These are phyloP conservation scores for Thalassiosira profunda DNA, from an alignment of 108 stramenopile species.

Conservation along the genomic window DNA sequence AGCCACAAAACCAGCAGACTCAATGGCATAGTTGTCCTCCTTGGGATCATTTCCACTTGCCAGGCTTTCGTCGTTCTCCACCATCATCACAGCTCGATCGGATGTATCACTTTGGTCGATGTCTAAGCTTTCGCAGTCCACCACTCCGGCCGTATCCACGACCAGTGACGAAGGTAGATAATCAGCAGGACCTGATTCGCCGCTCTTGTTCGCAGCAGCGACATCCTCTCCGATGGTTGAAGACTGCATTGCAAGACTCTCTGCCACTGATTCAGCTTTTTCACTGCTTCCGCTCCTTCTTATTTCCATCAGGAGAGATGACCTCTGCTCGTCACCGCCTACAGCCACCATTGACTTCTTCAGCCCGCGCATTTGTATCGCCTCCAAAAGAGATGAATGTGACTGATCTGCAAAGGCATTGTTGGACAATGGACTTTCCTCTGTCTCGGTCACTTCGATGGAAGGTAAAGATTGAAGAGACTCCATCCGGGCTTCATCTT, in stretches of 20 bases:
- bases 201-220: neutral
- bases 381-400: constrained; percentile 18
- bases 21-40: neutral
- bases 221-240: neutral
- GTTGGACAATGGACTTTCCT: neutral
- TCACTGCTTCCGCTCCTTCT: neutral
- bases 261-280: neutral
- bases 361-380: constrained; percentile 11
- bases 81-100: constrained; percentile 10
- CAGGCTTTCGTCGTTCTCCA: neutral
- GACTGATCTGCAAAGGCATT: constrained; percentile 22
- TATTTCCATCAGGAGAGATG: constrained; percentile 12
- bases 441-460: too few relatives aligned
- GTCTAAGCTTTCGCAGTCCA: neutral
- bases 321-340: constrained; percentile 5
- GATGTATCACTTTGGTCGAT: neutral
- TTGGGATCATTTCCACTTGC: neutral
- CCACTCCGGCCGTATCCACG: neutral
- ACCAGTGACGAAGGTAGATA: neutral
- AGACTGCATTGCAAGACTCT: too few relatives aligned
- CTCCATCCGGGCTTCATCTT: too few relatives aligned
- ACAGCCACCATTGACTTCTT: constrained; percentile 5
- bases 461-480: too few relatives aligned
- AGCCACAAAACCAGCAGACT: neutral
- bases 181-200: neutral